These are phyloP conservation scores for Cyclocybe aegerita DNA, from an alignment of 768 basidiomycete genomes.

Conservation along the genomic window DNA sequence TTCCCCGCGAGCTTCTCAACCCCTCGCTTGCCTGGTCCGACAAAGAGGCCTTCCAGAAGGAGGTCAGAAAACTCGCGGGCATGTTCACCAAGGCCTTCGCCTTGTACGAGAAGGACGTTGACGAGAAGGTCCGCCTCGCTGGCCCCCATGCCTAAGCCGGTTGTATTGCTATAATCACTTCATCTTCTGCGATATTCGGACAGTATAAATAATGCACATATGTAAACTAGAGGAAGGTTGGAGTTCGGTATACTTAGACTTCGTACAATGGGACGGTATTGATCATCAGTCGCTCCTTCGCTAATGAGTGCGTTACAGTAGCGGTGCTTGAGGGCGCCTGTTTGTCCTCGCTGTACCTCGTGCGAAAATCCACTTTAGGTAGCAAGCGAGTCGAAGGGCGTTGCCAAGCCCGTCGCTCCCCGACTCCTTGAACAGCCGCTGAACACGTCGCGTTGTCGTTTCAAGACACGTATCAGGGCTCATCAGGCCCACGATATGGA, in stretches of 20 bases:
- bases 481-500: too few relatives aligned
- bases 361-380: too few relatives aligned
- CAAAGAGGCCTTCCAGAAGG: constrained; percentile 86
- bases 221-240: too few relatives aligned
- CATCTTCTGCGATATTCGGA: background rate
- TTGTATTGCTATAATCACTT: constrained; percentile 4
- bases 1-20: constrained; percentile 90
- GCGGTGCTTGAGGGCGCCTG: constrained; percentile 58
- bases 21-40: constrained; percentile 85
- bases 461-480: too few relatives aligned
- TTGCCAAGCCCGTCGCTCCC: too few relatives aligned
- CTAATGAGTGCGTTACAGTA: background rate
- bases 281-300: background rate
- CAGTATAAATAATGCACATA: too few relatives aligned
- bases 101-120: constrained; percentile 86
- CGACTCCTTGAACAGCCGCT: too few relatives aligned
- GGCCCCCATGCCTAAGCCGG: constrained; percentile 57
- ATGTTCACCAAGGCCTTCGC: constrained; percentile 97
- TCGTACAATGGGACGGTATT: too few relatives aligned
- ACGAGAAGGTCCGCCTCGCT: constrained; percentile 75
- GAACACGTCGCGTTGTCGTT: too few relatives aligned
- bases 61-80: constrained; percentile 81
- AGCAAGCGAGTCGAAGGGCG: too few relatives aligned
- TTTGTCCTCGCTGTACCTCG: constrained; percentile 63
- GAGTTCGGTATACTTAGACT: too few relatives aligned